These are phyloP conservation scores for Colletotrichum chlorophyti DNA, from an alignment of 2,329 filamentous ascomycete species.

Conservation along the genomic window DNA sequence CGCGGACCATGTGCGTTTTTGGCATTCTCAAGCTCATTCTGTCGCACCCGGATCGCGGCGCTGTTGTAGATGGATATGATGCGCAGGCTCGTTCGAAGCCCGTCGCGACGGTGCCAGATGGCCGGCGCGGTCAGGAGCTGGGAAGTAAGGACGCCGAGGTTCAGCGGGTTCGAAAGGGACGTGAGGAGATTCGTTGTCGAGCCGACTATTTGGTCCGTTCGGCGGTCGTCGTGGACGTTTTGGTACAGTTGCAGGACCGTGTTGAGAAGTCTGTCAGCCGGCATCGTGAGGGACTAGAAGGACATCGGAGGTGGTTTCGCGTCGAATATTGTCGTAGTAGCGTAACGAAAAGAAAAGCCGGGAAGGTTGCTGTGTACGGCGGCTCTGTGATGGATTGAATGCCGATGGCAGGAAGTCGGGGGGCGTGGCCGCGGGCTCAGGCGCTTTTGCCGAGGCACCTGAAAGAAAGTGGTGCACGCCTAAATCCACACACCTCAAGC, in stretches of 20 bases:
- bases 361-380: not conserved
- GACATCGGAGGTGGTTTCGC: no score
- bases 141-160: constrained; percentile 74
- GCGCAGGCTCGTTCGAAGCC: constrained; percentile 67
- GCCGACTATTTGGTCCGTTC: constrained; percentile 65
- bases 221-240: constrained; percentile 56
- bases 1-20: constrained; percentile 34
- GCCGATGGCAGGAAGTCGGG: constrained; percentile 18
- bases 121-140: constrained; percentile 76
- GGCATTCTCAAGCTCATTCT: constrained; percentile 49
- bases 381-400: constrained; percentile 2
- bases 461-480: constrained; percentile 12
- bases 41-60: constrained; percentile 62
- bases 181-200: constrained; percentile 73
- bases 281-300: constrained; percentile 54
- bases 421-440: no score
- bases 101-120: constrained; percentile 70
- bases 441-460: constrained; percentile 37
- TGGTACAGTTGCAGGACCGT: constrained; percentile 68
- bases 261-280: constrained; percentile 70
- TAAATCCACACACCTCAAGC: constrained; percentile 24
- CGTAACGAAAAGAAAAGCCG: not conserved
- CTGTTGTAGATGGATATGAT: constrained; percentile 77
- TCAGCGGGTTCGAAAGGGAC: constrained; percentile 76
- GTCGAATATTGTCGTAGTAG: not conserved